phyloP scores from a whole-genome alignment of 345 rosid genomes.

The Gossypium anomalum region DNA sequence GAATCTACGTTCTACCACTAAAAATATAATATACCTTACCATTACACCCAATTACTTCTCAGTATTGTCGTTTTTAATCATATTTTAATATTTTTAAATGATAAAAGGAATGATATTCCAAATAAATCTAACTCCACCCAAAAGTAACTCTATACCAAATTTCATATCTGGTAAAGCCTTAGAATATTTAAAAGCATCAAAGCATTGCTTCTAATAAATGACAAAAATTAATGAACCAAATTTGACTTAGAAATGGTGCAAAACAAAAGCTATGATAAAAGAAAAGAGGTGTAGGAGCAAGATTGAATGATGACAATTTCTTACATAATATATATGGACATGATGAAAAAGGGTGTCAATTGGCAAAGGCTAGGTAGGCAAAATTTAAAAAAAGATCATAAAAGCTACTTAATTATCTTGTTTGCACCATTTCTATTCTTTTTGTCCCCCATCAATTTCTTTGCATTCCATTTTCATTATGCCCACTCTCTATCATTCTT shows the following conservation, averaged over 20 bases:
- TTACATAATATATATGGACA: not conserved
- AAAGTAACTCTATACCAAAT: no score
- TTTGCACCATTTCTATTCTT: not conserved
- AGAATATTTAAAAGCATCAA: no score
- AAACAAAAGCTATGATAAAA: not conserved
- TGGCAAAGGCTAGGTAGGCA: not conserved
- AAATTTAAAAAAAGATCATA: not conserved
- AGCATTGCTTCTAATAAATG: not conserved
- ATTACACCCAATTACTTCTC: no score
- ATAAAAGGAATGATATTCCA: no score
- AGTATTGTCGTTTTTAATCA: no score
- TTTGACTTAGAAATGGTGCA: not conserved
- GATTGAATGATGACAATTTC: conserved; percentile 14
- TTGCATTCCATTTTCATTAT: not conserved
- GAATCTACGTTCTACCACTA: accelerated
- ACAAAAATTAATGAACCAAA: not conserved
- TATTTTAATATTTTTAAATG: no score
- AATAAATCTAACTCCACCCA: no score
- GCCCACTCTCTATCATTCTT: not conserved
- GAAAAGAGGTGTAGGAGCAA: not conserved
- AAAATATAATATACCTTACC: no score
- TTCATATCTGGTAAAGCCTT: no score
- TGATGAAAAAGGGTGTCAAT: not conserved
- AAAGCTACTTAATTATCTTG: not conserved
- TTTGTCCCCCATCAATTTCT: conserved; percentile 2